phyloP scores from a whole-genome alignment of 2,329 filamentous ascomycete genomes.

The Colletotrichum sp. region DNA sequence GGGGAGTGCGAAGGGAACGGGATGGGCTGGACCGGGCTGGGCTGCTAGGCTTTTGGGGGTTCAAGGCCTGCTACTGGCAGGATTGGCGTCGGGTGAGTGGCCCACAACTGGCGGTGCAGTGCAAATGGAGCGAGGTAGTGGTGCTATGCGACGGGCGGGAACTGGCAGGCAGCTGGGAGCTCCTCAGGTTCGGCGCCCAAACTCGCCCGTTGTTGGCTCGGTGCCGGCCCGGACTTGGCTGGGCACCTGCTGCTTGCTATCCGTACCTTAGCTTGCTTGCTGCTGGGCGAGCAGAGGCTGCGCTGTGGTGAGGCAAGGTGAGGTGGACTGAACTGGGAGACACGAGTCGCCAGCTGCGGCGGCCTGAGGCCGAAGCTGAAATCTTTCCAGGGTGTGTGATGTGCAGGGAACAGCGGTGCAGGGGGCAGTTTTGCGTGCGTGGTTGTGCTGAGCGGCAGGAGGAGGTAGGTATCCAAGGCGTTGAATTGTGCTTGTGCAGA shows the following conservation, averaged over 20 bases:
- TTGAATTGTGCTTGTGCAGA: neutral
- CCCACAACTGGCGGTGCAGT: conserved; percentile 9
- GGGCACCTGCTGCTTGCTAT: neutral
- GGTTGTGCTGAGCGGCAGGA: neutral
- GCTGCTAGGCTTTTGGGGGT: neutral
- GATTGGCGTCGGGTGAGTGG: neutral
- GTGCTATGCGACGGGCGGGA: neutral
- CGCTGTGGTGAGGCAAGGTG: neutral
- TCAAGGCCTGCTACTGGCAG: conserved; percentile 11
- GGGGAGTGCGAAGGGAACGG: conserved; percentile 10
- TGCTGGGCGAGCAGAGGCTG: neutral
- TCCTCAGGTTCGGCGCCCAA: neutral
- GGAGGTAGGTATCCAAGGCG: neutral
- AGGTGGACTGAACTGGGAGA: neutral
- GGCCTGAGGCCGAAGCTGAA: conserved; percentile 2
- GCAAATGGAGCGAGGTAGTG: conserved; percentile 8
- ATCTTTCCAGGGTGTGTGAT: neutral
- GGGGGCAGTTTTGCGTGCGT: neutral
- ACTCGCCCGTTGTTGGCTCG: conserved; percentile 1
- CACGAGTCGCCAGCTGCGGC: neutral
- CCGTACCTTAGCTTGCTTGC: neutral
- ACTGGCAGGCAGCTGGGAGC: neutral
- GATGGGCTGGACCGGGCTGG: conserved; percentile 17
- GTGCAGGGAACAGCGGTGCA: neutral
- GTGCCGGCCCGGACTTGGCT: conserved; percentile 10